phyloP scores from a whole-genome alignment of 257 asterid species.

The Penstemon davidsonii region DNA sequence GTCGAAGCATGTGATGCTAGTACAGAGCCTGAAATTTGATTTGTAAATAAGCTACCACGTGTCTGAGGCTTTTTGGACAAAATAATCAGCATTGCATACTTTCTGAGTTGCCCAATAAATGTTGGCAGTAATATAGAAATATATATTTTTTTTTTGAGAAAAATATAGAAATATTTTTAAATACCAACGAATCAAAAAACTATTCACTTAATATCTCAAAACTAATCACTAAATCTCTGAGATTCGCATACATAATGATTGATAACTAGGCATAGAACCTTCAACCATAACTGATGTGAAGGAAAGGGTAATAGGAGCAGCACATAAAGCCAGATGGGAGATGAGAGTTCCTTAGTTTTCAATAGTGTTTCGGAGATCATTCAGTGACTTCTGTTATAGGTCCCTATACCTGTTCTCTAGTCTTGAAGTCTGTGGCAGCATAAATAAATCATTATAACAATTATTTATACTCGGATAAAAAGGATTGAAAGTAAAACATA shows the following conservation, averaged over 20 bases:
- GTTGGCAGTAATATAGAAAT: slow-evolving; percentile 2
- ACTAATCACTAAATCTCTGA: slow-evolving; percentile 5
- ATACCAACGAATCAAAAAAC: slow-evolving; percentile 1
- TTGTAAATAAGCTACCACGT: slow-evolving; percentile 1
- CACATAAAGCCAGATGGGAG: not conserved
- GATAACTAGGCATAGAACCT: slow-evolving; percentile 11
- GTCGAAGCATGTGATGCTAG: not conserved
- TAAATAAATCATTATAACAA: too few relatives aligned
- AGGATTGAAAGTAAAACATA: too few relatives aligned
- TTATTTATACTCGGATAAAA: too few relatives aligned
- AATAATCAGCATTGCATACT: slow-evolving; percentile 10
- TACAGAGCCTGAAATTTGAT: not conserved
- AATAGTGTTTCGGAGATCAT: not conserved
- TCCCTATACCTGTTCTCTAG: not conserved
- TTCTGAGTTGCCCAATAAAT: slow-evolving; percentile 4
- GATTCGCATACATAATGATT: not conserved
- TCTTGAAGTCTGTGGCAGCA: too few relatives aligned
- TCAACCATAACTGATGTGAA: not conserved
- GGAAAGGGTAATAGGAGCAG: not conserved
- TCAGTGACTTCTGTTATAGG: not conserved
- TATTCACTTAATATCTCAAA: not conserved
- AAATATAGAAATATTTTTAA: not conserved
- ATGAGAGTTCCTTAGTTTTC: not conserved
- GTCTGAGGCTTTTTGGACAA: not conserved
- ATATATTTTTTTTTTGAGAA: not conserved